phyloP scores from a whole-genome alignment of 2,329 filamentous ascomycete genomes.

The Tolypocladium tropicale region DNA sequence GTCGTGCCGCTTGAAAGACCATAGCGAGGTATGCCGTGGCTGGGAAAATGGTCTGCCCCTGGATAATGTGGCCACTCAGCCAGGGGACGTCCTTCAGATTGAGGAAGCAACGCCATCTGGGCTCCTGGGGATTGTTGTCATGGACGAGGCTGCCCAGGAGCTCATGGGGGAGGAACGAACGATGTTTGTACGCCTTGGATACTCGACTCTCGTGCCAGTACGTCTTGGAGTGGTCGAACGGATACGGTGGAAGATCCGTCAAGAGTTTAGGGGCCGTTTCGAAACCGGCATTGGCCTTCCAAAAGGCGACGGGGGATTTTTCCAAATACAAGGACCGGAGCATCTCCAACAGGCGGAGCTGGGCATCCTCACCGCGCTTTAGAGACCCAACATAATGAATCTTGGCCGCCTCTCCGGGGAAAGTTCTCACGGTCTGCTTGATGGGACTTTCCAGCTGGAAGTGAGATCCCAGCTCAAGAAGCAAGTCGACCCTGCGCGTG shows the following conservation, averaged over 20 bases:
- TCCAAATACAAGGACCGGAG: not conserved
- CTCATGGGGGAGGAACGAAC: constrained; percentile 2
- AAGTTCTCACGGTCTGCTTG: not conserved
- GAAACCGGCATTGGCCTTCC: not conserved
- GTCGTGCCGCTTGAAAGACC: constrained; percentile 13
- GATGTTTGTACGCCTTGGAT: constrained; percentile 5
- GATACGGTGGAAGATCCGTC: constrained; percentile 11
- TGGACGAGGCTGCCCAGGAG: constrained; percentile 5
- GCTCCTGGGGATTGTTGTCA: constrained; percentile 7
- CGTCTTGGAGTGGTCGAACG: constrained; percentile 10
- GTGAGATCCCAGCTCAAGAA: constrained; percentile 1
- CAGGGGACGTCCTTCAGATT: constrained; percentile 13
- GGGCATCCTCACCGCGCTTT: not conserved
- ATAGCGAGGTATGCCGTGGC: constrained; percentile 24
- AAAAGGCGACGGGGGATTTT: not conserved
- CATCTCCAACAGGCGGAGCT: not conserved
- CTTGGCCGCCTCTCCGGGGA: not conserved
- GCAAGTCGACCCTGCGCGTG: not conserved
- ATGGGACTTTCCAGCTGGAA: not conserved
- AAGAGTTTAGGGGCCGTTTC: not conserved
- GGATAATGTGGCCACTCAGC: constrained; percentile 24
- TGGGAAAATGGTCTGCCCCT: constrained; percentile 24
- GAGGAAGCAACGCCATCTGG: constrained; percentile 7
- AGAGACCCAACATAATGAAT: not conserved
- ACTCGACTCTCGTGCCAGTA: constrained; percentile 13